phyloP scores from a whole-genome alignment of 495 filamentous ascomycete genomes.

The Coniosporium apollinis region DNA sequence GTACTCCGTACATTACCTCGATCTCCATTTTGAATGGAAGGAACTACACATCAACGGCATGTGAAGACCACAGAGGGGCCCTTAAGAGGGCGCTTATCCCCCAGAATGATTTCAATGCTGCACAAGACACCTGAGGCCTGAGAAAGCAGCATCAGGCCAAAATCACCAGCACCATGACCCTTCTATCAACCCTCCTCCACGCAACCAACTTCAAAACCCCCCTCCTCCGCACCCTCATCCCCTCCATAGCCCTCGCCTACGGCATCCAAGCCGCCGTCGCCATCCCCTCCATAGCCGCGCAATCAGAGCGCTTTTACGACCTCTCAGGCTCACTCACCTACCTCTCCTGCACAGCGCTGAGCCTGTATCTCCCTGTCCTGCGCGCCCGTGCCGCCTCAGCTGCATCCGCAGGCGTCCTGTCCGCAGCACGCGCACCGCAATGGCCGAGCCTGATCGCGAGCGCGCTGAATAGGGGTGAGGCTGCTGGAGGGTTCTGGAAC shows the following conservation, averaged over 20 bases:
- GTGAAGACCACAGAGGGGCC: no score
- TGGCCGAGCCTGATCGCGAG: conserved; percentile 30
- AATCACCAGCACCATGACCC: conserved; percentile 1
- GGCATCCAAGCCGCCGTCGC: conserved; percentile 38
- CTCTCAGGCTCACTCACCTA: conserved; percentile 45
- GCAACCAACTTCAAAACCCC: conserved; percentile 39
- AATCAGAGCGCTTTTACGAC: conserved; percentile 48
- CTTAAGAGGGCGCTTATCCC: no score
- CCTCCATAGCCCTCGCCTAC: conserved; percentile 37
- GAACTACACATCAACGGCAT: no score
- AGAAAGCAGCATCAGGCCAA: no score
- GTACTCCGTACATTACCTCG: no score
- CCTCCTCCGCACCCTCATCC: conserved; percentile 41
- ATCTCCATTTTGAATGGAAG: no score
- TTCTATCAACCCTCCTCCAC: conserved; percentile 34
- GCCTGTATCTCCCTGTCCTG: conserved; percentile 42
- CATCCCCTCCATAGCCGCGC: conserved; percentile 37
- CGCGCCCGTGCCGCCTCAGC: conserved; percentile 29
- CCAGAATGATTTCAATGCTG: no score
- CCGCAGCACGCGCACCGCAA: conserved; percentile 24
- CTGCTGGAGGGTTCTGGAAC: conserved; percentile 26
- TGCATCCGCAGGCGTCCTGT: no score
- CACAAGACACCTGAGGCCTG: no score
- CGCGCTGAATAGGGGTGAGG: conserved; percentile 19
- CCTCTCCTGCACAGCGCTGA: conserved; percentile 36